phyloP scores from a whole-genome alignment of 805 yeast genomes.

The Cyberlindnera galapagoensis region DNA sequence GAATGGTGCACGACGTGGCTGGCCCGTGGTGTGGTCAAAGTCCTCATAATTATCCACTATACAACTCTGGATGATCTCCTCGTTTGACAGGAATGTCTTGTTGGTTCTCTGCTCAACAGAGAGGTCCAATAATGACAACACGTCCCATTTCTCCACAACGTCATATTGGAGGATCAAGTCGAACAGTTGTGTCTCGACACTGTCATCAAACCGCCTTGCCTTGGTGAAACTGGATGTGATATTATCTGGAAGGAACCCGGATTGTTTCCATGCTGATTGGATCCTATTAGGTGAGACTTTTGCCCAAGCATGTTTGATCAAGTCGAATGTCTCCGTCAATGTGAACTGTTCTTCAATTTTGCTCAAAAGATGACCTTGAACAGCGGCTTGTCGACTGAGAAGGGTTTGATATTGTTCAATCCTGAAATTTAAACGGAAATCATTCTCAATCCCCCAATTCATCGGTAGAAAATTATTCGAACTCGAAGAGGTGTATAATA shows the following conservation, averaged over 20 bases:
- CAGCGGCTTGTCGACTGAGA: slow-evolving; percentile 21
- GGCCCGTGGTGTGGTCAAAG: slow-evolving; percentile 15
- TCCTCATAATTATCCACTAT: slow-evolving; percentile 36
- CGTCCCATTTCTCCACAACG: slow-evolving; percentile 53
- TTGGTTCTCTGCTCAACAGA: slow-evolving; percentile 34
- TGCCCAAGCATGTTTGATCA: slow-evolving; percentile 55
- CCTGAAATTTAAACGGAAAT: slow-evolving; percentile 52
- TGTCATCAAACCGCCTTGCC: slow-evolving; percentile 28
- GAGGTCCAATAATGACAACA: slow-evolving; percentile 46
- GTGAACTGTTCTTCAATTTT: slow-evolving; percentile 40
- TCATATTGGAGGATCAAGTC: slow-evolving; percentile 40
- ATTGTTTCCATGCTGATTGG: slow-evolving; percentile 37
- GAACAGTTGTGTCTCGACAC: slow-evolving; percentile 34
- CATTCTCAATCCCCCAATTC: slow-evolving; percentile 58
- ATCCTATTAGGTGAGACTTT: slow-evolving; percentile 30
- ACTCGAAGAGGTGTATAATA: slow-evolving; percentile 33
- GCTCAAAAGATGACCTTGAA: slow-evolving; percentile 16
- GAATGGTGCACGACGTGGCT: slow-evolving; percentile 20
- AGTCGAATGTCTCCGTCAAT: slow-evolving; percentile 49
- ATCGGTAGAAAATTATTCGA: slow-evolving; percentile 45
- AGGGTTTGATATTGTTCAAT: slow-evolving; percentile 45
- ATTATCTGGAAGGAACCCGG: slow-evolving; percentile 33
- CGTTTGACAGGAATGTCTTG: slow-evolving; percentile 46
- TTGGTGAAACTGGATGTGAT: slow-evolving; percentile 25
- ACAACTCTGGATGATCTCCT: slow-evolving; percentile 56